phyloP scores from a whole-genome alignment of 2,329 filamentous ascomycete species.

The Lachnellula cervina region DNA sequence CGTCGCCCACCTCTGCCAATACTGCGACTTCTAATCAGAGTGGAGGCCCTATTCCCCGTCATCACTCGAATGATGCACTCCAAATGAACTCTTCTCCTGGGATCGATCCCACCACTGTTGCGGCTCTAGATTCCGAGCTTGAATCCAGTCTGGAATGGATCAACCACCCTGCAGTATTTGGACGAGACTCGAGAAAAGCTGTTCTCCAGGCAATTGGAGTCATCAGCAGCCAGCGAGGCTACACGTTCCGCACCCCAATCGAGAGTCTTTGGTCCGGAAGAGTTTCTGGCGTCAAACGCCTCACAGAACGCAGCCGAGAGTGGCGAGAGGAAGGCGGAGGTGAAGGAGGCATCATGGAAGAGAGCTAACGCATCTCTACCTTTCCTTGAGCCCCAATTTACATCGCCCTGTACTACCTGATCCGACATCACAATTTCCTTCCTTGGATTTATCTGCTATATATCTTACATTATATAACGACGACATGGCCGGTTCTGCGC shows the following conservation, averaged over 20 bases:
- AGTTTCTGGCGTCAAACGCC: constrained; percentile 70
- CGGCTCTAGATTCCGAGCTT: constrained; percentile 84
- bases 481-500: constrained; percentile 4
- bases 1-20: constrained; percentile 40
- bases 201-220: constrained; percentile 95
- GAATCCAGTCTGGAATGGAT: constrained; percentile 95
- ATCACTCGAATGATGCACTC: constrained; percentile 45
- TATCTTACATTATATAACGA: constrained; percentile 1
- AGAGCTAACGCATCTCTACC: constrained; percentile 19
- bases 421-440: background rate
- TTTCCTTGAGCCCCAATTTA: background rate
- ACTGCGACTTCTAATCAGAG: constrained; percentile 25
- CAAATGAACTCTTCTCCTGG: constrained; percentile 57
- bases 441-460: background rate
- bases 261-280: constrained; percentile 86
- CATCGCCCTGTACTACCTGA: background rate
- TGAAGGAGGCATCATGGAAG: constrained; percentile 31
- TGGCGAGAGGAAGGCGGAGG: constrained; percentile 73
- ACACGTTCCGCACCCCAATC: constrained; percentile 85
- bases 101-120: constrained; percentile 79
- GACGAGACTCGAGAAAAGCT: constrained; percentile 88
- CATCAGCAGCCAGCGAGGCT: constrained; percentile 88
- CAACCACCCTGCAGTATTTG: constrained; percentile 90
- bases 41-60: constrained; percentile 40
- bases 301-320: constrained; percentile 80